A percentile compares a stretch with the other conserved stretches of the same genome.
Evolutionary conservation across 2,329 filamentous ascomycete genomes (phyloP).

Genomic region (Penicillium sp.): DNA sequence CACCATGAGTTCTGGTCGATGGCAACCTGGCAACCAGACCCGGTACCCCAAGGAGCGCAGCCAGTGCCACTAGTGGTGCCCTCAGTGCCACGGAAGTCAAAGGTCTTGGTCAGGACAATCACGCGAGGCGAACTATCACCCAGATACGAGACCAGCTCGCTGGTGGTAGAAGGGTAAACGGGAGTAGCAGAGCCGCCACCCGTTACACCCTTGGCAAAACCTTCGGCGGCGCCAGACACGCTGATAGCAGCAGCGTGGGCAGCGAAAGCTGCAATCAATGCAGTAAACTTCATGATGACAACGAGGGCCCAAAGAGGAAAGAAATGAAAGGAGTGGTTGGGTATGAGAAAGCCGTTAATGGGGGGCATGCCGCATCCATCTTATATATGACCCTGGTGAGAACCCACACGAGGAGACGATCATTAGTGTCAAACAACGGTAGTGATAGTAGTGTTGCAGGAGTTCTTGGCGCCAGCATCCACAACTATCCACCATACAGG

Average conservation of each 20-base stretch:
- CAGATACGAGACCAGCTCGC: slow-evolving; percentile 63
- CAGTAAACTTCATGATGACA: slow-evolving; percentile 25
- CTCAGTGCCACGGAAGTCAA: slow-evolving; percentile 57
- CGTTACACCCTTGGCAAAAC: slow-evolving; percentile 60
- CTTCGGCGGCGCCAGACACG: slow-evolving; percentile 46
- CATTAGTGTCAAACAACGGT: neutral
- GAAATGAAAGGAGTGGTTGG: neutral
- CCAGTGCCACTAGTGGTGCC: slow-evolving; percentile 56
- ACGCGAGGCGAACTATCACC: slow-evolving; percentile 57
- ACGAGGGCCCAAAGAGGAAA: slow-evolving; percentile 7
- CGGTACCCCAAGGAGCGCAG: slow-evolving; percentile 63
- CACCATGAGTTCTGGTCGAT: slow-evolving; percentile 66
- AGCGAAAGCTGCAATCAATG: slow-evolving; percentile 26
- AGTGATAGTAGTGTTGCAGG: slow-evolving; percentile 1
- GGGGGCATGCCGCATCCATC: neutral
- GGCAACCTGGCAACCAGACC: slow-evolving; percentile 58
- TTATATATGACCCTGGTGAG: slow-evolving; percentile 9
- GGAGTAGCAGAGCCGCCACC: slow-evolving; percentile 61
- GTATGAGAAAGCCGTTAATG: neutral
- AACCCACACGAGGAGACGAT: neutral
- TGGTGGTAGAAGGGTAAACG: slow-evolving; percentile 58
- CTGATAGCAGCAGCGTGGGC: slow-evolving; percentile 27
- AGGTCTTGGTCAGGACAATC: slow-evolving; percentile 52
- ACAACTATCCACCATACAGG: slow-evolving; percentile 3
- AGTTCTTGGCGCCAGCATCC: slow-evolving; percentile 6